phyloP scores from a whole-genome alignment of 1,139 yeast genomes.

The Yamadazyma oceani region DNA sequence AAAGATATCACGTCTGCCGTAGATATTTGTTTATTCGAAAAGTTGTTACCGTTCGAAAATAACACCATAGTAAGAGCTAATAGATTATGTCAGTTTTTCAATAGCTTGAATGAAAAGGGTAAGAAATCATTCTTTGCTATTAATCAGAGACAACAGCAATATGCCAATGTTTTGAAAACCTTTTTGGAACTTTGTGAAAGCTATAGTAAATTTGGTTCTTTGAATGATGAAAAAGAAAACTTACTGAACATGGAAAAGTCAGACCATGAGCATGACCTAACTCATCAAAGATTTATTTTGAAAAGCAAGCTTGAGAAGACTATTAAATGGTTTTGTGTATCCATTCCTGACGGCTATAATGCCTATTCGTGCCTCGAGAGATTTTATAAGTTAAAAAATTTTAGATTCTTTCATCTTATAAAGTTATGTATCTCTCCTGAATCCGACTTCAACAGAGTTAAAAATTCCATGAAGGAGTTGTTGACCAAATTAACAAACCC shows the following conservation, averaged over 20 bases:
- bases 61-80: conserved; percentile 48
- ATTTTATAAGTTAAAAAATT: conserved; percentile 54
- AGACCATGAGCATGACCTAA: conserved; percentile 2
- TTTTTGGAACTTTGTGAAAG: conserved; percentile 37
- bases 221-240: conserved; percentile 35
- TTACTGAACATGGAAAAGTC: background rate
- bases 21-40: conserved; percentile 61
- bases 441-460: conserved; percentile 59
- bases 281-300: conserved; percentile 5
- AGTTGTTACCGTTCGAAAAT: conserved; percentile 56
- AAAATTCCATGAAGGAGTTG: conserved; percentile 62
- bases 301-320: conserved; percentile 51
- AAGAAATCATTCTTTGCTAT: conserved; percentile 67
- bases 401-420: conserved; percentile 57
- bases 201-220: conserved; percentile 28
- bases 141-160: conserved; percentile 64
- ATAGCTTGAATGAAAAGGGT: conserved; percentile 56
- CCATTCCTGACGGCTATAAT: conserved; percentile 54
- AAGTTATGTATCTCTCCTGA: conserved; percentile 54
- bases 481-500: conserved; percentile 52
- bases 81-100: conserved; percentile 51
- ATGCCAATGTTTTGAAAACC: conserved; percentile 41
- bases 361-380: conserved; percentile 50
- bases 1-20: conserved; percentile 64
- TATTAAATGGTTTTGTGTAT: conserved; percentile 61